Conservation (phyloP, 176 grass and related monocot species). For the Themeda triandra region DNA sequence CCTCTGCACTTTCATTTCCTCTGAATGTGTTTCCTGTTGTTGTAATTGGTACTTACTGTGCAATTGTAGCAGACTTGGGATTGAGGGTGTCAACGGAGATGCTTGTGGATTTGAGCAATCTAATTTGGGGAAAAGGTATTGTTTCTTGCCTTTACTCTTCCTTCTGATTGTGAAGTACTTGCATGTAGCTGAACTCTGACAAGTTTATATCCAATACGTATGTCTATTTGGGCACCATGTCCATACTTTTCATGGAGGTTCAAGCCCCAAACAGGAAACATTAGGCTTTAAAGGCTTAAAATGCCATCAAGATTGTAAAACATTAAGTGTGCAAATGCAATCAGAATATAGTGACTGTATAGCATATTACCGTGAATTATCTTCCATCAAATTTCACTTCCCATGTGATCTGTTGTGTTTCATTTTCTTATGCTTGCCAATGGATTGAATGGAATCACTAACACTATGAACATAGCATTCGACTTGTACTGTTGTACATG, state of each 20-base stretch:
- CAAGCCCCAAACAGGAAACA: neutral
- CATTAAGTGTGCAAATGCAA: slow-evolving; percentile 2
- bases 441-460: slow-evolving; percentile 2
- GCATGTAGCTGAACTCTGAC: neutral
- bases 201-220: neutral
- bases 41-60: neutral
- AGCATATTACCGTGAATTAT: neutral
- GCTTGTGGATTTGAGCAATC: slow-evolving; percentile 36
- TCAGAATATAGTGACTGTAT: neutral
- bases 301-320: neutral
- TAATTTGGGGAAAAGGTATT: slow-evolving; percentile 48
- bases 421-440: neutral
- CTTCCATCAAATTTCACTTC: neutral
- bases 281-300: neutral
- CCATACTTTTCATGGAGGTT: neutral
- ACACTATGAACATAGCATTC: neutral
- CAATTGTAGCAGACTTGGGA: slow-evolving; percentile 30
- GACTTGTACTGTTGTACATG: neutral
- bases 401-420: neutral
- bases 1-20: neutral
- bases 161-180: neutral
- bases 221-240: neutral
- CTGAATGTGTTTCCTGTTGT: neutral
- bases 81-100: slow-evolving; percentile 34
- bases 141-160: neutral